phyloP scores from a whole-genome alignment of 192 early-diverging fungal genomes.

The Gonapodya prolifera region DNA sequence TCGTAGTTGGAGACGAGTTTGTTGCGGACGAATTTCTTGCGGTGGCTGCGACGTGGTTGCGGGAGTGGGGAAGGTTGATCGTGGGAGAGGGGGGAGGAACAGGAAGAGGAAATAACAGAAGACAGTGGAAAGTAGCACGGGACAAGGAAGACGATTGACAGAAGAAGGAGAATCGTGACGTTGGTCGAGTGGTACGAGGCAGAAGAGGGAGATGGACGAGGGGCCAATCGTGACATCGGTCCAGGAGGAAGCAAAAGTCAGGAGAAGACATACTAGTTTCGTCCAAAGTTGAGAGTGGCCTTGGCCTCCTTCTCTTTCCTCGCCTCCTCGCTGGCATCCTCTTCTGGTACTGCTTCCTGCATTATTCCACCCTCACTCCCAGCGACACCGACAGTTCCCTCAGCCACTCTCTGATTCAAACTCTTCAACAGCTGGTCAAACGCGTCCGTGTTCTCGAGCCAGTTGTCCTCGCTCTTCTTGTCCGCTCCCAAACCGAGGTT shows the following conservation, averaged over 20 bases:
- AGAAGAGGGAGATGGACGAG: too few species aligned
- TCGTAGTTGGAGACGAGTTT: conserved; percentile 30
- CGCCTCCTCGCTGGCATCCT: conserved; percentile 2
- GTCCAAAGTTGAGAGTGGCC: not conserved
- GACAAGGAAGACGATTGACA: too few species aligned
- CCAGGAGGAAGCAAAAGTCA: not conserved
- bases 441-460: conserved; percentile 85
- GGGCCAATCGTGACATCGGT: not conserved
- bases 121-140: too few species aligned
- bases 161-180: too few species aligned
- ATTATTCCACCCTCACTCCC: conserved; percentile 12
- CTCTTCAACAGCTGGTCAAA: conserved; percentile 67
- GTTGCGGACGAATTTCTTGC: conserved; percentile 37
- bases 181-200: too few species aligned
- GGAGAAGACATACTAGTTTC: not conserved
- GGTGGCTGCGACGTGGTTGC: conserved; percentile 16
- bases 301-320: conserved; percentile 5
- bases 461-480: conserved; percentile 77
- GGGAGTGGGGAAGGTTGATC: not conserved
- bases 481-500: conserved; percentile 83
- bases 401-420: conserved; percentile 46
- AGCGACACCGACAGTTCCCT: conserved; percentile 5
- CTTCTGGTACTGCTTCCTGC: conserved; percentile 6
- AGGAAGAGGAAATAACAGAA: too few species aligned
- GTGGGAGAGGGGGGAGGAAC: too few species aligned